Percentiles rank a stretch among this genome's conserved stretches.
Evolutionary conservation across 371 early-diverging fungal species (phyloP).

Genomic region (Rhizopus microsporus): DNA sequence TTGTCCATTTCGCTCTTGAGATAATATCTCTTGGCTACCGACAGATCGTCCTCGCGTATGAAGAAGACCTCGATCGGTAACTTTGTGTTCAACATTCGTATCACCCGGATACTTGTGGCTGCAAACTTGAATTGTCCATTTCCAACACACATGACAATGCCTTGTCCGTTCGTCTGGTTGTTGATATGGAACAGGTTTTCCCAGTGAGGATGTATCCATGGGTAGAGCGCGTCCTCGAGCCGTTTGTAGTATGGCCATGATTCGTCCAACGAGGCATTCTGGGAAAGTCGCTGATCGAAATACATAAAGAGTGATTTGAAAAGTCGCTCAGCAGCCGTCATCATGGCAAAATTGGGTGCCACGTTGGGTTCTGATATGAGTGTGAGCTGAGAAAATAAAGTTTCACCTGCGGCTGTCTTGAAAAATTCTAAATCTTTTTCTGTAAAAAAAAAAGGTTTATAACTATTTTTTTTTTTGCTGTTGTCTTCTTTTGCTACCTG

Average conservation of each 20-base stretch:
- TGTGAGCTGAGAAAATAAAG: slow-evolving; percentile 21
- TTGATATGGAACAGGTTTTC: slow-evolving; percentile 32
- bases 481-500: slow-evolving; percentile 6
- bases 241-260: slow-evolving; percentile 21
- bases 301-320: slow-evolving; percentile 42
- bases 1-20: slow-evolving; percentile 39
- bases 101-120: slow-evolving; percentile 24
- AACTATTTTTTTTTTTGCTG: slow-evolving; percentile 1
- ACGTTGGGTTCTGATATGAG: slow-evolving; percentile 27
- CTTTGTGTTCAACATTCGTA: slow-evolving; percentile 50
- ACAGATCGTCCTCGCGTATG: slow-evolving; percentile 57
- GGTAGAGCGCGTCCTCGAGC: slow-evolving; percentile 27
- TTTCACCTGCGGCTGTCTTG: slow-evolving; percentile 23
- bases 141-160: slow-evolving; percentile 35
- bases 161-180: slow-evolving; percentile 22
- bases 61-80: slow-evolving; percentile 71
- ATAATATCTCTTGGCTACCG: slow-evolving; percentile 30
- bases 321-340: slow-evolving; percentile 36
- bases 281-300: slow-evolving; percentile 26
- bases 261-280: slow-evolving; percentile 4
- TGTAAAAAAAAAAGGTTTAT: neutral
- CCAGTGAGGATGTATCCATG: slow-evolving; percentile 31
- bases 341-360: slow-evolving; percentile 28
- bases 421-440: slow-evolving; percentile 27
- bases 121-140: slow-evolving; percentile 33